These are phyloP conservation scores for Smithsoniella earleae DNA, from an alignment of 163 green algal genomes.

Conservation along the genomic window DNA sequence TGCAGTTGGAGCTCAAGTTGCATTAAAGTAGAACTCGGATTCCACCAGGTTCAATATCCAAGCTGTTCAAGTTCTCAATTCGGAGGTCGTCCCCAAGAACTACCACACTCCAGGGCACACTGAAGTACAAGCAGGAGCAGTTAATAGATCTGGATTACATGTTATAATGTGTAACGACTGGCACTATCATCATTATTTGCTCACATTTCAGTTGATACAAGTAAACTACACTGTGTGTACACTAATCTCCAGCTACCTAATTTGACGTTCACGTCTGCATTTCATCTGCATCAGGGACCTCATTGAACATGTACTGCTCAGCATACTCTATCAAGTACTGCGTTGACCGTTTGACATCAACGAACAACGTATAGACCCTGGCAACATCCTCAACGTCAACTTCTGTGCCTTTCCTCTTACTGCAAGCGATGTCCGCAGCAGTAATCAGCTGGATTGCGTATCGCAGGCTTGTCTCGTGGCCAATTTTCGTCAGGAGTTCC, in stretches of 20 bases:
- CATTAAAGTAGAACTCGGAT: background rate
- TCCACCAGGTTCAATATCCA: too few species aligned
- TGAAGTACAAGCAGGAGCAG: too few species aligned
- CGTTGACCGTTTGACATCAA: constrained; percentile 85
- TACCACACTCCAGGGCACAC: too few species aligned
- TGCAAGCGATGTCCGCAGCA: constrained; percentile 67
- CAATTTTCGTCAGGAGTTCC: constrained; percentile 94
- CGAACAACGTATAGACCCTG: constrained; percentile 89
- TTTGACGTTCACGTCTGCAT: constrained; percentile 9
- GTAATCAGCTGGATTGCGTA: constrained; percentile 98
- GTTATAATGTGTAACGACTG: too few species aligned
- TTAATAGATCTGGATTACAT: too few species aligned
- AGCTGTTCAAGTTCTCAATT: too few species aligned
- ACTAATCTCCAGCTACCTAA: too few species aligned
- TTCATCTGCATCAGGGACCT: constrained; percentile 43
- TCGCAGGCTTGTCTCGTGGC: constrained; percentile 67
- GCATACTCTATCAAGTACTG: constrained; percentile 88
- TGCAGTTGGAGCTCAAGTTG: constrained; percentile 24
- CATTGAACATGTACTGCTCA: constrained; percentile 97
- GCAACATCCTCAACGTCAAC: constrained; percentile 91
- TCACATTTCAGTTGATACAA: too few species aligned
- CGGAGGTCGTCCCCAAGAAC: too few species aligned
- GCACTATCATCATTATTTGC: too few species aligned
- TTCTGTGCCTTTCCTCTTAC: constrained; percentile 70
- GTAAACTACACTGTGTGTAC: too few species aligned